These are phyloP conservation scores for Aureobasidium namibiae DNA, from an alignment of 2,329 filamentous ascomycete species.

Conservation along the genomic window DNA sequence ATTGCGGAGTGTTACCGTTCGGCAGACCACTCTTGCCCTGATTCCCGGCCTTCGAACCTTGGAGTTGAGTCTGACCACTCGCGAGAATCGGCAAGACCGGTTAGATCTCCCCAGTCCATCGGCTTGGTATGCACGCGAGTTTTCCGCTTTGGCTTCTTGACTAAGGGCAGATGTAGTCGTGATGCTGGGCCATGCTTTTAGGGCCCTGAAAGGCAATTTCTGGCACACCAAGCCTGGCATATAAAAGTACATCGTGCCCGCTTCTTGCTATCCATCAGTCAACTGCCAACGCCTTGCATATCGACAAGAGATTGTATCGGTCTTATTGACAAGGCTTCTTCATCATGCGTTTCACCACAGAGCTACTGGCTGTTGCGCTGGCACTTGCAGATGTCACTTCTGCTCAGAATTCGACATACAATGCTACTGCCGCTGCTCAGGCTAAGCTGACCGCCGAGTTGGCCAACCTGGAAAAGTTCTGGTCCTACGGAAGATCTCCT, in stretches of 20 bases:
- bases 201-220: background rate
- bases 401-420: slow-evolving; percentile 8
- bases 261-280: background rate
- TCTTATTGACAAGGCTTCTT: background rate
- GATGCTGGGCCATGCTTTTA: background rate
- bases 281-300: background rate
- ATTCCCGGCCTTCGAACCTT: background rate
- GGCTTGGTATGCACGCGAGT: background rate
- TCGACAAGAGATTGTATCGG: slow-evolving; percentile 9
- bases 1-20: background rate
- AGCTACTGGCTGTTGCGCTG: slow-evolving; percentile 10
- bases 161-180: background rate
- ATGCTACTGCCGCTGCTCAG: slow-evolving; percentile 5
- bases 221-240: background rate
- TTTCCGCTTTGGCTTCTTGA: slow-evolving; percentile 3
- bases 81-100: background rate
- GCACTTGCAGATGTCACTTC: slow-evolving; percentile 5
- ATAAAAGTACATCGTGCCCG: background rate
- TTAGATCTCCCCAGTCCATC: background rate
- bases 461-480: slow-evolving; percentile 21
- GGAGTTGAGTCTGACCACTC: background rate
- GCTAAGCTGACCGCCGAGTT: slow-evolving; percentile 11
- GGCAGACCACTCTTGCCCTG: background rate
- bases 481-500: slow-evolving; percentile 22
- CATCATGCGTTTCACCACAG: slow-evolving; percentile 12